Base-by-base conservation (phyloP, 208 protist genomes). In the Crithidia expoeki region DNA sequence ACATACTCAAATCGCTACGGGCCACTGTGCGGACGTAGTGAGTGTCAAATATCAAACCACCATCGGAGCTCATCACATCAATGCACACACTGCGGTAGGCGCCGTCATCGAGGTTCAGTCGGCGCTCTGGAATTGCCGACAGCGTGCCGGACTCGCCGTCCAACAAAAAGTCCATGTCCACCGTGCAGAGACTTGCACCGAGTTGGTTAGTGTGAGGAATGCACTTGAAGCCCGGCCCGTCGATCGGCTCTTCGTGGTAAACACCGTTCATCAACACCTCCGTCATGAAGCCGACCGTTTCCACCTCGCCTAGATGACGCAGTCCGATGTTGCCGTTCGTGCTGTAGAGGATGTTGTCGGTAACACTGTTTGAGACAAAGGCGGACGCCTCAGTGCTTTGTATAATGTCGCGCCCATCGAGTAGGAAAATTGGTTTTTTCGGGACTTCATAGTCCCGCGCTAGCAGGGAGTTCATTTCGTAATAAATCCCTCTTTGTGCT, bases 391-490 rank as follows among this genome's bases (percentile, higher is more conserved):
- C 92, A 4, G 68, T 83, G 66, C 92, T 90, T 44, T 93, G 89
- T 42, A 93, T 80, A n/a, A 96, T 82, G 55, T 90, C 74, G 78
- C 80, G 86, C 36, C 69, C 80, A 23, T 94, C 84, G 6, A 96
- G 66, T 19, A 88, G 55, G 57, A 96, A 96, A 38, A 89, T 83
- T 17, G 89, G 82, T 73, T 90, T 89, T 73, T 92, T 94, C 0
- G 89, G 85, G 16, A 96, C 79, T 38, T 94, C 88, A 68, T 96
- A 96, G 34, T 96, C 89, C 47, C 88, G 79, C n/a, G 89, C 79
- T 9, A 96, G 70, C 6, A 81, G 9, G 12, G 69, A 62, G 44
- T 80, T 71, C 49, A 81, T 80, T 59, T 7, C 19, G 16, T 5
- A n/a, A n/a, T 12, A n/a, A 49, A 7, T 23, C 14, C 19, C 21